Conservation (phyloP, 805 yeast species). For the Clavispora fructus region DNA sequence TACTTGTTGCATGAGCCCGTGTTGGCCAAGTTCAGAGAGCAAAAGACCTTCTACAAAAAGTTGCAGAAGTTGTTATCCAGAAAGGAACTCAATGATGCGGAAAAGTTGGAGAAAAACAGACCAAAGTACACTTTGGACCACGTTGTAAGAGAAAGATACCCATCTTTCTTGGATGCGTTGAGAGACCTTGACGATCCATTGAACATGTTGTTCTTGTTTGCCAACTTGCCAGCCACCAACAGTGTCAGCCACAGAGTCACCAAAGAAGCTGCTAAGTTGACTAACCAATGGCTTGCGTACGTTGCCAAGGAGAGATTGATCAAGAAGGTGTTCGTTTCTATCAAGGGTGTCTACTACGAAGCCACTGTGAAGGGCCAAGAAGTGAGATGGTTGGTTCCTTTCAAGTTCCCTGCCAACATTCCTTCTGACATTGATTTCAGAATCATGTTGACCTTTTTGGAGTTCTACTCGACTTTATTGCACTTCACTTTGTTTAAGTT, state of each 20-base stretch:
- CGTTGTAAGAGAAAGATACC: slow-evolving; percentile 91
- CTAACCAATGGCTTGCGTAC: slow-evolving; percentile 94
- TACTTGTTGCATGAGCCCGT: slow-evolving; percentile 94
- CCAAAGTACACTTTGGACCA: slow-evolving; percentile 85
- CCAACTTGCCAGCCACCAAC: slow-evolving; percentile 92
- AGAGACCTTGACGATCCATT: slow-evolving; percentile 94
- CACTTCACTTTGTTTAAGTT: slow-evolving; percentile 84
- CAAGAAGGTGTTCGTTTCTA: slow-evolving; percentile 88
- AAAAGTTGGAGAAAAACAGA: slow-evolving; percentile 71
- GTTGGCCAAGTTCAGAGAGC: slow-evolving; percentile 85
- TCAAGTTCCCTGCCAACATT: slow-evolving; percentile 92
- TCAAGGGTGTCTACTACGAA: slow-evolving; percentile 95
- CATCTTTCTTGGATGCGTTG: slow-evolving; percentile 85
- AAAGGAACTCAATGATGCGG: slow-evolving; percentile 87
- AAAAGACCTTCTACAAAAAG: slow-evolving; percentile 89
- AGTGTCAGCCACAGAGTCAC: slow-evolving; percentile 74
- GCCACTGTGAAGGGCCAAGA: slow-evolving; percentile 89
- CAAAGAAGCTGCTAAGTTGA: slow-evolving; percentile 78
- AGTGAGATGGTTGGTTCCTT: slow-evolving; percentile 93
- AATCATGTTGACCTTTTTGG: slow-evolving; percentile 94
- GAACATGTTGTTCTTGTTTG: slow-evolving; percentile 89
- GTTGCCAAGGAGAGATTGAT: slow-evolving; percentile 79
- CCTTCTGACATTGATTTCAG: slow-evolving; percentile 93
- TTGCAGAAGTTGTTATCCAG: slow-evolving; percentile 84
- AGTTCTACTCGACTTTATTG: slow-evolving; percentile 86